phyloP scores from a whole-genome alignment of 805 yeast species.

The Candida golubevii region DNA sequence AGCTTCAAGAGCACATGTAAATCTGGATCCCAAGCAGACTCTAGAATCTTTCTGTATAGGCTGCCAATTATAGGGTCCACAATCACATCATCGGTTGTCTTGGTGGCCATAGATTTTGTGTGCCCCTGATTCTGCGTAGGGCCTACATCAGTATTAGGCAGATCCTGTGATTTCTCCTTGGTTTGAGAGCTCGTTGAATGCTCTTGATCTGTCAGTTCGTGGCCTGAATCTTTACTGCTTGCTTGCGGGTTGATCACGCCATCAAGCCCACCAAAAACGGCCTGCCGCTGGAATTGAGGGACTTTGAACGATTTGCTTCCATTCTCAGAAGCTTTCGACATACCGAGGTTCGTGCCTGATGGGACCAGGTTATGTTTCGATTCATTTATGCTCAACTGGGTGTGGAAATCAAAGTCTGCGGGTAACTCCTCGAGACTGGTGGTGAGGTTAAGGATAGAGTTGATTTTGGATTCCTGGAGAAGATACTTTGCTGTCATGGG shows the following conservation, averaged over 20 bases:
- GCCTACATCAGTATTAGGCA: not conserved
- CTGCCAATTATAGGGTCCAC: conserved; percentile 49
- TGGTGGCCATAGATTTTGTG: conserved; percentile 8
- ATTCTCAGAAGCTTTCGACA: conserved; percentile 19
- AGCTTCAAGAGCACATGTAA: conserved; percentile 44
- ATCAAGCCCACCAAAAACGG: conserved; percentile 49
- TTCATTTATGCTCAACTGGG: conserved; percentile 37
- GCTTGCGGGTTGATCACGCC: conserved; percentile 28
- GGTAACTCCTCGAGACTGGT: conserved; percentile 47
- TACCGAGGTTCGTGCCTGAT: conserved; percentile 4
- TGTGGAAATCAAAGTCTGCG: conserved; percentile 36
- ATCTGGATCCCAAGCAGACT: conserved; percentile 58
- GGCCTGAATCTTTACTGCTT: conserved; percentile 1
- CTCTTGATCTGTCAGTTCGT: not conserved
- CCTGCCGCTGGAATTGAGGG: conserved; percentile 40
- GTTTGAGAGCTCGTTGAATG: not conserved
- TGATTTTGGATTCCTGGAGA: conserved; percentile 73
- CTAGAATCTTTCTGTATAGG: conserved; percentile 51
- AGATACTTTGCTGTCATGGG: conserved; percentile 59
- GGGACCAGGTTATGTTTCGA: conserved; percentile 7
- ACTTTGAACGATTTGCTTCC: conserved; percentile 21
- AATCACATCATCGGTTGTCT: conserved; percentile 19
- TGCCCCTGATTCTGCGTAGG: not conserved
- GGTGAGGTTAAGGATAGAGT: conserved; percentile 66
- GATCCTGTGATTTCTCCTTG: too few species aligned